Base-by-base conservation (phyloP, 2,329 filamentous ascomycete species). In the Westerdykella aurantiaca region DNA sequence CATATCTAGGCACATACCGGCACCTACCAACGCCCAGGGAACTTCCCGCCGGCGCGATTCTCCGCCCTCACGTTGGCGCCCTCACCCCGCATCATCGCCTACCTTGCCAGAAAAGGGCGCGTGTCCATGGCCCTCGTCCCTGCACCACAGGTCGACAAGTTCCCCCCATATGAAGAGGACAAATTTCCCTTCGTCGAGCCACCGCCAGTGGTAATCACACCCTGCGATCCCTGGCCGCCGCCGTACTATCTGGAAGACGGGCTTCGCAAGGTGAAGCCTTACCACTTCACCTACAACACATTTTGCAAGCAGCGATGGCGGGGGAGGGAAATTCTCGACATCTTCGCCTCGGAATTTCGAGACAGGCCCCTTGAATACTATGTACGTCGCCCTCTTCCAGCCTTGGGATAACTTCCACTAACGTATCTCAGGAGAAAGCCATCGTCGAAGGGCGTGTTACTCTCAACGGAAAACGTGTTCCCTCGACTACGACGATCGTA, bases 271-370 rank as follows among this genome's bases (percentile, higher is more conserved):
- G 85, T 96, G 25, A 77, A 77, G 35, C 91, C 91, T 3, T 97
- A 98, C 64, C 82, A 93, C 64, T 96, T 78, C 67, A 96, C 90
- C 2, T 96, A 96, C 74, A 94, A 95, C 63, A 96, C 91, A 0
- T 88, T 81, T 71, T 93, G 87, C 74, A 98, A 97, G 70, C 79
- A 95, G 70, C 78, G 93, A 67, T 98, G 93, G 93, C 80, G 91
- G 43, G 87, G 84, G 25, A 78, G 88, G 31, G 77, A 79, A 47
- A 72, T 98, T 38, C 74, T 95, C 41, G 88, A 96, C 38, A 86
- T 98, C 38, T 98, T 96, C 68, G 78, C 83, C 37, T 83, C 84
- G 62, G 93, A 98, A 68, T 98, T 98, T 64, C 81, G 93, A 55
- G 93, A 98, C 69, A 76, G 93, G 14, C 82, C 88, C 0, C 66